Percentiles rank a stretch among this genome's conserved stretches.
Evolutionary conservation across 371 early-diverging fungal genomes (phyloP).

Genomic region (Umbelopsis sp.): DNA sequence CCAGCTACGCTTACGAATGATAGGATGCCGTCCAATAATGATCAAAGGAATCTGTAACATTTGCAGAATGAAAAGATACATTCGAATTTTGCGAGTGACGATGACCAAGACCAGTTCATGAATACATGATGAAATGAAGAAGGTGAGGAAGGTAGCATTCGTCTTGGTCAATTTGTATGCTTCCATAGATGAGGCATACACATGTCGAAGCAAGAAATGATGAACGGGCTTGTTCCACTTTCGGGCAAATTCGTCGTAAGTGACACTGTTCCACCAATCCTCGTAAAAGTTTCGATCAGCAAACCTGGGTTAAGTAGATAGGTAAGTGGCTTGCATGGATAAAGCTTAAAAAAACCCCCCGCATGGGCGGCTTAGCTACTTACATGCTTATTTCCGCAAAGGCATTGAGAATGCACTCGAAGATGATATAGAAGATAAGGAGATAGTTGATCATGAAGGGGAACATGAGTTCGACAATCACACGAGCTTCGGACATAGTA

Average conservation of each 20-base stretch:
- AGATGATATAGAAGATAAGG: conserved; percentile 92
- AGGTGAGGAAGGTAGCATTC: conserved; percentile 83
- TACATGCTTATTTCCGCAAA: conserved; percentile 94
- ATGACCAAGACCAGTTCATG: conserved; percentile 92
- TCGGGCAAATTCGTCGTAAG: conserved; percentile 94
- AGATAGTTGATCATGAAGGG: conserved; percentile 92
- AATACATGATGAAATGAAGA: conserved; percentile 83
- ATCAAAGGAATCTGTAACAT: conserved; percentile 96
- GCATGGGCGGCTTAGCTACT: not conserved
- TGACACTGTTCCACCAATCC: conserved; percentile 98
- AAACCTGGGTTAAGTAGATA: conserved; percentile 57
- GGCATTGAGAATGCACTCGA: conserved; percentile 94
- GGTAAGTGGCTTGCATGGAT: not conserved
- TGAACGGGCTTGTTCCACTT: conserved; percentile 99
- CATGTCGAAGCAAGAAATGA: conserved; percentile 91
- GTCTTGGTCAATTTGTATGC: conserved; percentile 73
- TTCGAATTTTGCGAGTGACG: conserved; percentile 68
- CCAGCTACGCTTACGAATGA: conserved; percentile 63
- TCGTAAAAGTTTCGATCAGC: conserved; percentile 98
- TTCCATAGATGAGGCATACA: conserved; percentile 83
- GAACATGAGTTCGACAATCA: conserved; percentile 74
- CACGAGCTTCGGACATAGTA: conserved; percentile 50
- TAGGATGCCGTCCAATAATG: conserved; percentile 61
- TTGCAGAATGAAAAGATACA: conserved; percentile 87
- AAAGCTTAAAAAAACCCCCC: not conserved